Evolutionary conservation across 768 basidiomycete genomes (phyloP), one percentile per base, ranked within the genome.

Genomic region (Pholiota conissans): DNA sequence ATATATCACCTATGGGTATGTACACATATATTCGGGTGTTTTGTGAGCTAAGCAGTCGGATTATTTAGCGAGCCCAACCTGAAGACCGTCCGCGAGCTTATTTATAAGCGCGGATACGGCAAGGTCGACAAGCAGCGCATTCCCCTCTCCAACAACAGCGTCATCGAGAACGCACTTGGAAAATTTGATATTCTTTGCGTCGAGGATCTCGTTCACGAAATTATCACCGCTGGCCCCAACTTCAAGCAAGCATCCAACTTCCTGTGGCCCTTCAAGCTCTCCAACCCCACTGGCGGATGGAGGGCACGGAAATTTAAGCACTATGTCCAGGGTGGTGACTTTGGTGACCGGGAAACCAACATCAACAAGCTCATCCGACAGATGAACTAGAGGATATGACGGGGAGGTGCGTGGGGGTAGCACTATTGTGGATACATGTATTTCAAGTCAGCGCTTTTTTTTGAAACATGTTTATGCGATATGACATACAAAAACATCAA

Each of bases 211-310:
- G 90, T 98, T 53, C 95, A 98, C 79, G 97, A 98, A 79, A 95
- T 99, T 69, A 79, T 85, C 75, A 95, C 91, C 57, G 86, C 87
- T 58, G 97, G 97, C 69, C 96, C 97, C 69, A 94, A 98, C 84
- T 99, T 99, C 86, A 98, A 98, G 81, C 93, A 97, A 89, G 90
- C 88, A 57, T 85, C 90, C 65, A 95, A 94, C 85, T 95, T 96
- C 87, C 88, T 98, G 53, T 98, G 95, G 95, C 97, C 97, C 24
- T 98, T 99, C 86, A 99, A 99, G 75, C 91, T 99, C 61, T 98
- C 95, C 69, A 98, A 98, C 86, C 96, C 97, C 55, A 98, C 85
- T 63, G 96, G 97, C 64, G 97, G 97, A 65, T 99, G 95, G 96
- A 89, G 93, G 79, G 87, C 85, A 73, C 86, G 94, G 73, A 98